Percentiles rank a stretch among this genome's conserved stretches.
Conservation (phyloP, 345 rosid species). For the Eucalyptus viminalis region DNA sequence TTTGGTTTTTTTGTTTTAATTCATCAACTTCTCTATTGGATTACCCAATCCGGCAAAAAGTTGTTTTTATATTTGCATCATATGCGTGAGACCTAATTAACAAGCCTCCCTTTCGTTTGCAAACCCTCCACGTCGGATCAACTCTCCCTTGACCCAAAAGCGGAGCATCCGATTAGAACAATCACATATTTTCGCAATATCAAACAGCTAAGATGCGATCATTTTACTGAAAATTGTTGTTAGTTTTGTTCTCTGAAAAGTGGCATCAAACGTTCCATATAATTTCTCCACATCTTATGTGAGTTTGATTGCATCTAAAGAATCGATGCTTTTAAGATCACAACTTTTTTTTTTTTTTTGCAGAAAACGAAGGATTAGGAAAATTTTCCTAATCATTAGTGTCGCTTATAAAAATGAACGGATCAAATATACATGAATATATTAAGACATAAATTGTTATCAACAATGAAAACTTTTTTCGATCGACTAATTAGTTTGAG, state of each 20-base stretch:
- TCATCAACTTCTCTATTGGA: neutral
- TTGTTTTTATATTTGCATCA: neutral
- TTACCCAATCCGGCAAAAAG: neutral
- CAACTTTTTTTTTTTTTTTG: too few relatives aligned
- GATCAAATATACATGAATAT: rapidly evolving
- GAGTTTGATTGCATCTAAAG: neutral
- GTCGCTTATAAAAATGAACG: rapidly evolving
- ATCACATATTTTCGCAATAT: neutral
- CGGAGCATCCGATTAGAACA: neutral
- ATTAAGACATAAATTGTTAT: neutral
- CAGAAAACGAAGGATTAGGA: neutral
- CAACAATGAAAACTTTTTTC: rapidly evolving
- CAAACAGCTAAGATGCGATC: neutral
- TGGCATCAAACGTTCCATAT: neutral
- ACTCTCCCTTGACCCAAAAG: neutral
- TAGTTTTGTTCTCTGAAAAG: neutral
- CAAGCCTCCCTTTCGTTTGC: neutral
- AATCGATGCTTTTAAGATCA: neutral
- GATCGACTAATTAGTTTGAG: neutral
- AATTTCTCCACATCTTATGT: neutral
- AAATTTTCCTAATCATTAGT: neutral
- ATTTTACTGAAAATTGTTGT: neutral
- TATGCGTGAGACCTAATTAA: neutral
- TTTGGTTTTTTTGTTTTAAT: neutral
- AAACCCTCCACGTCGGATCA: neutral